Evolutionary conservation across 768 basidiomycete genomes (phyloP), one percentile per base, ranked within the genome.

Genomic region (Termitomyces heimii): DNA sequence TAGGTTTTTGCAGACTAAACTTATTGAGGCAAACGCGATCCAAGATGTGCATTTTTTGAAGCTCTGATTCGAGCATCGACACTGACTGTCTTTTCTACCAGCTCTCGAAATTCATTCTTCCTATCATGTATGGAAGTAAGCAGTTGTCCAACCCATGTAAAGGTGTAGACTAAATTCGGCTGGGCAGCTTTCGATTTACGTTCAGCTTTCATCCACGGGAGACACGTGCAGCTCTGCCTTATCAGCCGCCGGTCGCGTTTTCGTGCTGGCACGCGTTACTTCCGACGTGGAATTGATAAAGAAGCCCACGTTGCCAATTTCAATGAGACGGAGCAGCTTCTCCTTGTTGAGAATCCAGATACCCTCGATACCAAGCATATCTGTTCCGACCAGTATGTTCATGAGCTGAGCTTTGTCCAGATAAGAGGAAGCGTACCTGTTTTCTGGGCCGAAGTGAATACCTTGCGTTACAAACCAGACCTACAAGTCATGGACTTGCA

Each of bases 361-460:
- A 73, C 75, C 31, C 71, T 71, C 26, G 77, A 76, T 37, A 70
- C 71, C 26, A 70, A 71, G 40, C 71, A 70, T 18, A 66, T 69
- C 49, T 64, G 71, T 18, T 82, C 81, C 53, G 80, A 80, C 44
- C 63, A 58, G 10, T 81, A 77, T 55, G 80, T 77, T 2, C 75
- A 78, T 14, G 83, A 85, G 68, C 73, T 94, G 63, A 92, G 92
- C 69, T 98, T 90, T 70, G 91, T 94, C 7, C 97, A 99, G 73
- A 94, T 87, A 55, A 79, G 97, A 61, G 97, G 97, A 12, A 96
- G 94, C 63, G 85, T 94, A 5, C 97, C 97, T 0, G 69, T 98
- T 20, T 98, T 89, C 68, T 99, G 97, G 96, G 91, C 92, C 1
- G 96, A 99, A 70, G 77, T 99, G 67, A 98, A 93, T 71, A 98